These are phyloP conservation scores for Benincasa hispida DNA, from an alignment of 306 rosid species.

Conservation along the genomic window DNA sequence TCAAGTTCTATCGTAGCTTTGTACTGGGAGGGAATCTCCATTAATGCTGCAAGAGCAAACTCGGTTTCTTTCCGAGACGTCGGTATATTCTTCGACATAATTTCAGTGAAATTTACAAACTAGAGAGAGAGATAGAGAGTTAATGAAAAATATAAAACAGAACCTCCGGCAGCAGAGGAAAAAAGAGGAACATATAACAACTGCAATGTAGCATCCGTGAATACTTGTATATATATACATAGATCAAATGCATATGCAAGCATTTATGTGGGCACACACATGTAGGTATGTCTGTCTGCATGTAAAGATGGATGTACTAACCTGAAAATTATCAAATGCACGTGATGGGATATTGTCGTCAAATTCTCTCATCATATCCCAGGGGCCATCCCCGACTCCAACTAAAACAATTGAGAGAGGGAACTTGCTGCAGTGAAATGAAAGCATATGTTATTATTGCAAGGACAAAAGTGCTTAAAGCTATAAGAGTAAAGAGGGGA, in stretches of 20 bases:
- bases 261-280: not conserved
- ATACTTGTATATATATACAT: not conserved
- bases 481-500: not conserved
- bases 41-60: conserved; percentile 86
- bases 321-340: conserved; percentile 89
- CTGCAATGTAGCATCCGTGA: not conserved
- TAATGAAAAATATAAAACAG: not conserved
- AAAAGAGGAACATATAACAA: not conserved
- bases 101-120: conserved; percentile 87
- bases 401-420: conserved; percentile 89
- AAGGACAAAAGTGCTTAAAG: not conserved
- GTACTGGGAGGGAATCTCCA: conserved; percentile 97
- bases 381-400: conserved; percentile 99
- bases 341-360: conserved; percentile 93
- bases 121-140: conserved; percentile 13
- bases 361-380: conserved; percentile 96
- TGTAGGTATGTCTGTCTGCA: not conserved
- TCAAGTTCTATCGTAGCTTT: conserved; percentile 76
- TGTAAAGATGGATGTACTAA: conserved; percentile 11
- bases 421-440: conserved; percentile 44
- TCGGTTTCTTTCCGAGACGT: conserved; percentile 71
- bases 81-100: conserved; percentile 70
- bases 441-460: conserved; percentile 11
- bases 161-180: not conserved
- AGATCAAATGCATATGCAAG: not conserved